Conservation (phyloP, 2,329 filamentous ascomycete genomes). For the Rugonectria rugulosa region DNA sequence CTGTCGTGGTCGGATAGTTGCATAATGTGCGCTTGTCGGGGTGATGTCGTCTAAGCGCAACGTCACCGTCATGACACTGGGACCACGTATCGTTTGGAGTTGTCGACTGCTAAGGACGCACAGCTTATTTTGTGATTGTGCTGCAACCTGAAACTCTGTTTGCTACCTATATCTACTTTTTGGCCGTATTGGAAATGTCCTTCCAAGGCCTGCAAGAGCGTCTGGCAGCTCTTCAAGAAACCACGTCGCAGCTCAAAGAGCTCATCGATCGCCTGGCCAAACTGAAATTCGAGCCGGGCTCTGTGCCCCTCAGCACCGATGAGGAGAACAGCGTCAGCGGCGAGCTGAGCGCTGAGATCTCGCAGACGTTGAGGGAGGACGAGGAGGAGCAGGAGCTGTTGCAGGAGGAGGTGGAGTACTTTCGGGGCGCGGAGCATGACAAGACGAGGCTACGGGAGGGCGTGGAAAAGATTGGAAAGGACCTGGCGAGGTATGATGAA, state of each 20-base stretch:
- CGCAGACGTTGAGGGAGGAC: conserved; percentile 76
- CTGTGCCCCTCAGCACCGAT: conserved; percentile 57
- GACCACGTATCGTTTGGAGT: background rate
- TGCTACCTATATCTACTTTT: background rate
- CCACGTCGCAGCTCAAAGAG: conserved; percentile 62
- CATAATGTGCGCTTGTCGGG: background rate
- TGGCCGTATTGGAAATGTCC: conserved; percentile 52
- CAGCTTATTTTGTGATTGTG: too few species aligned
- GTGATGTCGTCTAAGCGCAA: background rate
- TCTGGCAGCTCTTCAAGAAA: conserved; percentile 67
- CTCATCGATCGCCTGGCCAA: conserved; percentile 67
- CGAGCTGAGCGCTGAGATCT: conserved; percentile 83
- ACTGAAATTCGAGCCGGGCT: conserved; percentile 66
- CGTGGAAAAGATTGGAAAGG: conserved; percentile 70
- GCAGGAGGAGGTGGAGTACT: conserved; percentile 77
- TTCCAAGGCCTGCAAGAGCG: conserved; percentile 69
- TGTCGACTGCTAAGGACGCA: background rate
- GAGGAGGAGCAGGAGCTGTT: conserved; percentile 87
- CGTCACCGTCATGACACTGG: background rate
- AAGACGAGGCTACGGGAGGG: conserved; percentile 72
- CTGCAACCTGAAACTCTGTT: background rate
- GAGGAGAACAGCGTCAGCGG: conserved; percentile 64
- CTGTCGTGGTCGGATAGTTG: background rate
- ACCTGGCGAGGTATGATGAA: conserved; percentile 69
- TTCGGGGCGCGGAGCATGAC: conserved; percentile 63